Conservation (phyloP, 1,284 basidiomycete genomes). For the Sporisorium scitamineum region DNA sequence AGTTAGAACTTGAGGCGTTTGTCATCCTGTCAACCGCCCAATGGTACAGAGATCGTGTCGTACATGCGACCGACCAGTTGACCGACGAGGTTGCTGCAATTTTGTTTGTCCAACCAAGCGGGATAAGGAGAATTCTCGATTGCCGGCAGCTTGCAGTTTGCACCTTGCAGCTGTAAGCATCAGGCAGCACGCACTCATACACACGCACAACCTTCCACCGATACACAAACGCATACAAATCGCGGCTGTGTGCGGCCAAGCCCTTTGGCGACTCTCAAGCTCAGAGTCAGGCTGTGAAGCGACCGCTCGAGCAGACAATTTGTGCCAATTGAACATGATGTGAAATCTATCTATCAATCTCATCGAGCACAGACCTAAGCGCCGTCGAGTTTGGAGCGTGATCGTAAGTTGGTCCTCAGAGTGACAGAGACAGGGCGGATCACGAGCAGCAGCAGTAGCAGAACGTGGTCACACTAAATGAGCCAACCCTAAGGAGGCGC, state of each 20-base stretch:
- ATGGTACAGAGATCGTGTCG: constrained; percentile 1
- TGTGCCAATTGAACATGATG: too few relatives aligned
- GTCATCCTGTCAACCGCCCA: neutral
- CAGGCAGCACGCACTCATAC: neutral
- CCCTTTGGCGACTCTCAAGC: neutral
- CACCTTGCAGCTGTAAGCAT: constrained; percentile 8
- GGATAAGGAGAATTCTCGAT: constrained; percentile 5
- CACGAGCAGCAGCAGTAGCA: neutral
- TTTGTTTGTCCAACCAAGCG: neutral
- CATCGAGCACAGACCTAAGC: constrained; percentile 3
- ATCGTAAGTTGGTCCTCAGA: too few relatives aligned
- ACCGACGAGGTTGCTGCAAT: neutral
- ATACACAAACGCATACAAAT: neutral
- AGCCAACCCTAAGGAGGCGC: neutral
- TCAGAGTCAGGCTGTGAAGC: neutral
- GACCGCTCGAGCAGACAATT: too few relatives aligned
- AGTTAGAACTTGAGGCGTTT: constrained; percentile 3
- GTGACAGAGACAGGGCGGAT: neutral
- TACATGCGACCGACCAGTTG: neutral
- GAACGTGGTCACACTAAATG: constrained; percentile 3
- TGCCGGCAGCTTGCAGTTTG: constrained; percentile 10
- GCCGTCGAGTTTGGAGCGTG: neutral
- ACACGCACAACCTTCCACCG: too few relatives aligned
- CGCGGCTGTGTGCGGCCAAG: too few relatives aligned
- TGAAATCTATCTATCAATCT: neutral